A percentile compares a stretch with the other conserved stretches of the same genome.
phyloP scores from a whole-genome alignment of 2,329 filamentous ascomycete species.

The Ascocoryne sarcoides region DNA sequence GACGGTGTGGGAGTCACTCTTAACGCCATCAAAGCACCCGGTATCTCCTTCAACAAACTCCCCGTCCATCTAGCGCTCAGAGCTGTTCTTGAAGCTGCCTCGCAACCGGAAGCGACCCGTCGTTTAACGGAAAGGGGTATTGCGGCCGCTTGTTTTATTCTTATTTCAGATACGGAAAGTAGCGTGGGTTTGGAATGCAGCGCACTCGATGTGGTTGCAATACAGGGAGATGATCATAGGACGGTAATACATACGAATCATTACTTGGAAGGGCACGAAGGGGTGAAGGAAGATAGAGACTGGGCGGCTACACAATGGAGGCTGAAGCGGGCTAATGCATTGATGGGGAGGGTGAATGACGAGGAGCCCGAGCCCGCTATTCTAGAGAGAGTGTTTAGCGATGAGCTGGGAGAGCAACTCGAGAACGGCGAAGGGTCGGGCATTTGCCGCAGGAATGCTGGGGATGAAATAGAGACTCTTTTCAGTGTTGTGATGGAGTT shows the following conservation, averaged over 20 bases:
- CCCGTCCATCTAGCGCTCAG: conserved; percentile 49
- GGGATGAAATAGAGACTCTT: not conserved
- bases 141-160: conserved; percentile 44
- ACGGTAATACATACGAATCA: conserved; percentile 27
- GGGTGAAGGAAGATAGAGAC: not conserved
- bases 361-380: not conserved
- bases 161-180: conserved; percentile 37
- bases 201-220: conserved; percentile 20
- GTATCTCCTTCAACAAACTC: conserved; percentile 37
- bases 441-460: not conserved
- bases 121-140: conserved; percentile 42
- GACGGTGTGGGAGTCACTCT: conserved; percentile 44
- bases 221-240: conserved; percentile 14
- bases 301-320: not conserved
- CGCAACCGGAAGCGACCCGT: conserved; percentile 35
- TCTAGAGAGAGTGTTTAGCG: not conserved
- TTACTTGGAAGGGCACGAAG: conserved; percentile 17
- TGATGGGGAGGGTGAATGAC: not conserved
- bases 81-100: conserved; percentile 39
- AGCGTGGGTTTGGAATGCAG: conserved; percentile 39
- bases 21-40: conserved; percentile 45
- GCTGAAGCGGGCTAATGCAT: not conserved
- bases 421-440: not conserved
- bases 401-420: not conserved
- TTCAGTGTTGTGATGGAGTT: not conserved